Percentiles rank a stretch among this genome's conserved stretches.
Evolutionary conservation across 805 yeast species (phyloP).

Genomic region (Candida silvicultrix): DNA sequence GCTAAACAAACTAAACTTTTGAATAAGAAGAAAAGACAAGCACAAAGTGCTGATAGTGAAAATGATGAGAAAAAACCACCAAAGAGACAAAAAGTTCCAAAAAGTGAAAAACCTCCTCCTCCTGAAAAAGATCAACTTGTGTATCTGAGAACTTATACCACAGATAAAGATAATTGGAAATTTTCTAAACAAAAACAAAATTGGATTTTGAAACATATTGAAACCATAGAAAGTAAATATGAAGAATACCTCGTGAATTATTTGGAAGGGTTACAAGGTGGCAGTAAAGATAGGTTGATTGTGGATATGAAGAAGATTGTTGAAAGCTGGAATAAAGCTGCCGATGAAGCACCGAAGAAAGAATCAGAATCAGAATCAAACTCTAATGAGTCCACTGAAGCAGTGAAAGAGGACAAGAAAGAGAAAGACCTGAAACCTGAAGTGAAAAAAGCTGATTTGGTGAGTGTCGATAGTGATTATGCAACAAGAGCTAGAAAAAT

Average conservation of each 20-base stretch:
- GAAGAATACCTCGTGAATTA: slow-evolving; percentile 44
- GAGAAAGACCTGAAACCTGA: background rate
- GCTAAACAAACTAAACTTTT: slow-evolving; percentile 37
- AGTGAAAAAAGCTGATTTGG: slow-evolving; percentile 1
- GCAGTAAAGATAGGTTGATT: slow-evolving; percentile 51
- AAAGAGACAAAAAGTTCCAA: slow-evolving; percentile 65
- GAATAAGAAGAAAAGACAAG: slow-evolving; percentile 19
- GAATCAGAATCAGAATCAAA: slow-evolving; percentile 5
- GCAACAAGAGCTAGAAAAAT: slow-evolving; percentile 21
- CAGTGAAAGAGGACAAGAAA: slow-evolving; percentile 1
- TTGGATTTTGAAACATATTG: slow-evolving; percentile 68
- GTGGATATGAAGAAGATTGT: slow-evolving; percentile 42
- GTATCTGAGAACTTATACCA: slow-evolving; percentile 52
- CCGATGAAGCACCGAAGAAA: slow-evolving; percentile 12
- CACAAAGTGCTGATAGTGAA: slow-evolving; percentile 7
- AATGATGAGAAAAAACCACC: slow-evolving; percentile 46
- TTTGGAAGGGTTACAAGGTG: slow-evolving; percentile 62
- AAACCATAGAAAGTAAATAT: slow-evolving; percentile 45
- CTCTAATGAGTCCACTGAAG: background rate
- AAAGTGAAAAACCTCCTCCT: slow-evolving; percentile 58
- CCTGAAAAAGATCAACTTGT: slow-evolving; percentile 73
- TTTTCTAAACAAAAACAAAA: slow-evolving; percentile 83
- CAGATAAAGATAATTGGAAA: slow-evolving; percentile 64
- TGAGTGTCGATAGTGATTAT: slow-evolving; percentile 22
- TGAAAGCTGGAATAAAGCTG: slow-evolving; percentile 47